Evolutionary conservation across 2,329 filamentous ascomycete genomes (phyloP).

Genomic region (Penicillium sp.): DNA sequence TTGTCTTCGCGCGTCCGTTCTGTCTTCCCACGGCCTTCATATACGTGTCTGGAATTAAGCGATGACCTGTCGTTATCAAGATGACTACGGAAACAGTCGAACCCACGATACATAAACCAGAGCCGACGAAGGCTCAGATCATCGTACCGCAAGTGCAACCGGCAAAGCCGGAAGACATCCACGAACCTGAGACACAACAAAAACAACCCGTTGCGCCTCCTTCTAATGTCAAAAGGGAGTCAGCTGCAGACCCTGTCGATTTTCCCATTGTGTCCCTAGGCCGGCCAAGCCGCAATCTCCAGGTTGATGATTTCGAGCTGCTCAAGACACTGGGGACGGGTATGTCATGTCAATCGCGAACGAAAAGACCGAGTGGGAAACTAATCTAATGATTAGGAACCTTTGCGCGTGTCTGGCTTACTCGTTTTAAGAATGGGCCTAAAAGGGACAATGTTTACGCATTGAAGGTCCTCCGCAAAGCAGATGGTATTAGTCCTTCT

Average conservation of each 20-base stretch:
- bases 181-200: slow-evolving; percentile 27
- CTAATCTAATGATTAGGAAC: slow-evolving; percentile 34
- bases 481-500: slow-evolving; percentile 43
- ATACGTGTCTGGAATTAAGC: slow-evolving; percentile 20
- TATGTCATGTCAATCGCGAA: slow-evolving; percentile 21
- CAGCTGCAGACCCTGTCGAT: slow-evolving; percentile 8
- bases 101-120: slow-evolving; percentile 28
- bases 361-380: not conserved
- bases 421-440: slow-evolving; percentile 36
- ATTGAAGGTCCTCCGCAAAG: slow-evolving; percentile 49
- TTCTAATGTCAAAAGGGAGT: slow-evolving; percentile 11
- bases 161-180: slow-evolving; percentile 17
- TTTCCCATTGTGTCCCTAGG: slow-evolving; percentile 17
- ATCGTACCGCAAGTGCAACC: slow-evolving; percentile 14
- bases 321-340: slow-evolving; percentile 49
- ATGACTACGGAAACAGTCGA: slow-evolving; percentile 40
- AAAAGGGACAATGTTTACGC: slow-evolving; percentile 38
- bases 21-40: not conserved
- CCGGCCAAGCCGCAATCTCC: slow-evolving; percentile 23
- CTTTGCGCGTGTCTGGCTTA: slow-evolving; percentile 50
- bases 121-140: slow-evolving; percentile 19
- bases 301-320: slow-evolving; percentile 43
- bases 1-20: not conserved
- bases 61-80: slow-evolving; percentile 30
- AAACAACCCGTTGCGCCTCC: slow-evolving; percentile 27